Evolutionary conservation across 2,329 filamentous ascomycete species (phyloP).

Genomic region (Exophiala calicioides): DNA sequence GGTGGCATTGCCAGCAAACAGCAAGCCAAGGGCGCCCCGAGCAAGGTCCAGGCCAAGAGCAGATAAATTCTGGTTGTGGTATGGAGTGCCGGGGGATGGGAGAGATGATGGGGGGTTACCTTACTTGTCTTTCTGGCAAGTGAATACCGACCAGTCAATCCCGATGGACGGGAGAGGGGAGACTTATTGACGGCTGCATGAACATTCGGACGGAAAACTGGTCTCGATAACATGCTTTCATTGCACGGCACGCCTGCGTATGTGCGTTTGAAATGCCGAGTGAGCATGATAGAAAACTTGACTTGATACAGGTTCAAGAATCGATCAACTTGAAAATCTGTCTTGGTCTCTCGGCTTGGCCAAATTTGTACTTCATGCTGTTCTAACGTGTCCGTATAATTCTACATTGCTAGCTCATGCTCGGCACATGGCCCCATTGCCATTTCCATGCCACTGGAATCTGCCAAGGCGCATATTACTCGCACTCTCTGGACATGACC

Average conservation of each 20-base stretch:
- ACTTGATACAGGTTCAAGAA: constrained; percentile 8
- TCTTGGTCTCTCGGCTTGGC: background rate
- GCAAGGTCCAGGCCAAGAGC: constrained; percentile 79
- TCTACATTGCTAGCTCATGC: too few relatives aligned
- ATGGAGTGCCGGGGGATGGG: background rate
- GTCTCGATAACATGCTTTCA: constrained; percentile 1
- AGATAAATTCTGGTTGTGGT: constrained; percentile 18
- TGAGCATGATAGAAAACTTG: constrained; percentile 1
- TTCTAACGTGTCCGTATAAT: background rate
- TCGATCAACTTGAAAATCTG: constrained; percentile 2
- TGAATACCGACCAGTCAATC: too few relatives aligned
- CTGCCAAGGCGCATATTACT: too few relatives aligned
- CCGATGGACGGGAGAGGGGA: background rate
- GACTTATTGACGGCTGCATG: constrained; percentile 2
- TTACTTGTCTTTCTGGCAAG: too few relatives aligned
- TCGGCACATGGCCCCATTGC: too few relatives aligned
- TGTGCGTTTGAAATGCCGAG: background rate
- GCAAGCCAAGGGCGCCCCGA: constrained; percentile 84
- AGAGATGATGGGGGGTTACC: too few relatives aligned
- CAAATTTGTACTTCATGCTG: background rate
- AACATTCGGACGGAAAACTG: background rate
- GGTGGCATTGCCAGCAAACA: constrained; percentile 91
- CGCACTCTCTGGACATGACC: too few relatives aligned
- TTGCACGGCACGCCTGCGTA: background rate
- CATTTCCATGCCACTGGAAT: too few relatives aligned